Conservation (phyloP, 1,139 yeast species). For the Debaryomycetaceae sp. region DNA sequence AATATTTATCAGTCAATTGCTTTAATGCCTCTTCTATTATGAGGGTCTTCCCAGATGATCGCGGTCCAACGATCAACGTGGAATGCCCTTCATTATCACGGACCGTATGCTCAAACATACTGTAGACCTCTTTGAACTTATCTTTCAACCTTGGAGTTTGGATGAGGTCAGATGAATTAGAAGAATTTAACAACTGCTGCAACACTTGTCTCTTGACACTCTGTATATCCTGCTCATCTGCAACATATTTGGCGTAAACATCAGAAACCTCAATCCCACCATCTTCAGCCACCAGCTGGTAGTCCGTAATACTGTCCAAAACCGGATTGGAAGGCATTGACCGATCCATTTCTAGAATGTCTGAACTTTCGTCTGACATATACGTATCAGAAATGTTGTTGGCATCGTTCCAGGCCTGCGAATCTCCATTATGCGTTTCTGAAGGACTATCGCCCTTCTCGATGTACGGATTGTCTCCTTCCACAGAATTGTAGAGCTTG, state of each 20-base stretch:
- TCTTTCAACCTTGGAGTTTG: constrained; percentile 21
- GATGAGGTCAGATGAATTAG: constrained; percentile 3
- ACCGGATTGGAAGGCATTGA: neutral
- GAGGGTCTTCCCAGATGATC: constrained; percentile 73
- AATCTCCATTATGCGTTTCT: neutral
- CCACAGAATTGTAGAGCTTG: constrained; percentile 4
- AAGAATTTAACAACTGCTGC: constrained; percentile 13
- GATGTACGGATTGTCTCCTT: constrained; percentile 1
- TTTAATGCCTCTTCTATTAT: constrained; percentile 57
- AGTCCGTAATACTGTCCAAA: neutral
- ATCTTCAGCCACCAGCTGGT: neutral
- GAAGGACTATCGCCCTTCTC: neutral
- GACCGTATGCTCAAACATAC: constrained; percentile 63
- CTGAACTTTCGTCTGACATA: no score
- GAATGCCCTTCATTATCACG: constrained; percentile 77
- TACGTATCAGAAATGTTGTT: no score
- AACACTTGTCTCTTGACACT: constrained; percentile 15
- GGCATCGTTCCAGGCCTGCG: neutral
- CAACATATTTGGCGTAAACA: neutral
- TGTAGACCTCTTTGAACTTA: constrained; percentile 48
- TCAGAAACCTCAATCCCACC: neutral
- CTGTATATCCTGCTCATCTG: constrained; percentile 11
- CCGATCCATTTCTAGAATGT: neutral
- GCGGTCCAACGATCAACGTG: constrained; percentile 73
- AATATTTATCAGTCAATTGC: constrained; percentile 36